Conservation (phyloP, 1,284 basidiomycete genomes). For the Vanrija pseudolonga region DNA sequence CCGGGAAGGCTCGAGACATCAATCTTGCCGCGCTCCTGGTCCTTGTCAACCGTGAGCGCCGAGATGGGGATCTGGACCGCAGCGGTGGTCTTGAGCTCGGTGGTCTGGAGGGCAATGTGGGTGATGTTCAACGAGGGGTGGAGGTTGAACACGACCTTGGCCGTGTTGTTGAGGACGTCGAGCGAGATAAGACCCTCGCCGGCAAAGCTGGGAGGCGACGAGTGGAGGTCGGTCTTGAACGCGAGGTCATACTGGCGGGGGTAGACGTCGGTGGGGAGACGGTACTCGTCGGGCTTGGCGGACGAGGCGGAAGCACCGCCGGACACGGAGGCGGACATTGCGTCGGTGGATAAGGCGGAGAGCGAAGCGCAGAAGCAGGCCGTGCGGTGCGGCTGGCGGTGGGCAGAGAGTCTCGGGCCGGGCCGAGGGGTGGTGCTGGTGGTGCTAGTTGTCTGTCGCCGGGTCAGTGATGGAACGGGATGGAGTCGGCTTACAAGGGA, state of each 20-base stretch:
- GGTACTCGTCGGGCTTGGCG: conserved; percentile 53
- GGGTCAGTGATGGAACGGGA: no score
- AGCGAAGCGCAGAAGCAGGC: no score
- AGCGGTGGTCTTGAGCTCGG: conserved; percentile 58
- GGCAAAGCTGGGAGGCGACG: conserved; percentile 59
- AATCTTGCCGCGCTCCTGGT: conserved; percentile 63
- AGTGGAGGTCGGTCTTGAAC: conserved; percentile 76
- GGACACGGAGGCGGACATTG: conserved; percentile 15
- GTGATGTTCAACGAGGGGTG: conserved; percentile 64
- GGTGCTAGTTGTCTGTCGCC: no score
- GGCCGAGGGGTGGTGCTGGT: no score
- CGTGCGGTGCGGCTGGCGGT: no score
- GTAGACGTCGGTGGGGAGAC: conserved; percentile 66
- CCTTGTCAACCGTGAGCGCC: conserved; percentile 57
- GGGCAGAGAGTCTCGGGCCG: no score
- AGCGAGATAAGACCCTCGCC: conserved; percentile 78
- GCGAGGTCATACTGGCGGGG: conserved; percentile 72
- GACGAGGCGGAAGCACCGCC: conserved; percentile 24
- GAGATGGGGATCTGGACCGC: conserved; percentile 49
- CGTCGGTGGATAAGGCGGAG: neutral
- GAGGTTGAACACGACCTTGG: conserved; percentile 65
- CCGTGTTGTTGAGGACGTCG: conserved; percentile 64
- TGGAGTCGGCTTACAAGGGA: no score
- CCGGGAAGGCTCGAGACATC: conserved; percentile 61
- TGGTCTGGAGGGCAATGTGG: conserved; percentile 61